These are phyloP conservation scores for Pseudogymnoascus sp. DNA, from an alignment of 2,329 filamentous ascomycete species.

Conservation along the genomic window DNA sequence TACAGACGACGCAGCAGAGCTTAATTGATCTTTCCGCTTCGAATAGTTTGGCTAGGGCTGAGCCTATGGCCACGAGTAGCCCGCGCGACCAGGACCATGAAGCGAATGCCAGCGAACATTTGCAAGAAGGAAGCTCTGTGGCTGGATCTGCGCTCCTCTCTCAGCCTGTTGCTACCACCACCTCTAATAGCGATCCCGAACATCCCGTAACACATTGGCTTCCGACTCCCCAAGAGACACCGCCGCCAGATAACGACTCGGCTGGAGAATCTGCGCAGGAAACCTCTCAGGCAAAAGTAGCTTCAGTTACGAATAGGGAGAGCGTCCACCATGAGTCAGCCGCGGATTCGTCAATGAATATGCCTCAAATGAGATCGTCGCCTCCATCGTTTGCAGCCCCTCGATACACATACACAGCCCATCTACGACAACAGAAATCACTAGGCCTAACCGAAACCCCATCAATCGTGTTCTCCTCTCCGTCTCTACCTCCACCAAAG, in stretches of 20 bases:
- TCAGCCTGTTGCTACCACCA: not conserved
- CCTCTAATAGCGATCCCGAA: not conserved
- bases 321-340: not conserved
- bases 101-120: not conserved
- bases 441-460: constrained; percentile 22
- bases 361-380: constrained; percentile 24
- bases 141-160: not conserved
- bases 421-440: constrained; percentile 21
- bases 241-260: constrained; percentile 18
- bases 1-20: not conserved
- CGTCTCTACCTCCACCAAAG: constrained; percentile 23
- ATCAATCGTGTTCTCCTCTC: constrained; percentile 27
- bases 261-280: not conserved
- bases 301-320: not conserved
- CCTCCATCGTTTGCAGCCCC: constrained; percentile 23
- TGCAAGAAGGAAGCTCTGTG: not conserved
- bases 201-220: constrained; percentile 13
- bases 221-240: constrained; percentile 25
- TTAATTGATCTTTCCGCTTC: not conserved
- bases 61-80: not conserved
- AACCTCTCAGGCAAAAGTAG: not conserved
- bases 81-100: not conserved
- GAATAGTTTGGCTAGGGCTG: not conserved
- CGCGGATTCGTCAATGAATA: constrained; percentile 14
- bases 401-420: constrained; percentile 23